Evolutionary conservation across 257 asterid species (phyloP), one percentile per base, ranked within the genome.

Genomic region (Penstemon davidsonii): DNA sequence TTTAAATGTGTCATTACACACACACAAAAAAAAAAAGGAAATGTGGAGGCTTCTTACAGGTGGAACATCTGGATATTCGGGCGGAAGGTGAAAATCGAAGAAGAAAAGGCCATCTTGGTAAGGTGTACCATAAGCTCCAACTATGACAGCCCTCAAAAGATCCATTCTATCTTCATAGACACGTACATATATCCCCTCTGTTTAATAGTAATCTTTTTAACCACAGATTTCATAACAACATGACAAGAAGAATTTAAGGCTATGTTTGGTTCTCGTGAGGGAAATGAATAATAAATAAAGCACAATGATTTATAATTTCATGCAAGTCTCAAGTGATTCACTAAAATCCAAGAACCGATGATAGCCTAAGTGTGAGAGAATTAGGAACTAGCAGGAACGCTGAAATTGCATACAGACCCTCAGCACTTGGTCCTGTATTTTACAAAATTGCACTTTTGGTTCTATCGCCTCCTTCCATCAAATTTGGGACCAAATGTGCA

Each of bases 61-160:
- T 63, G 99, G 98, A 77, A 87, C 87, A 76, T 87, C 90, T 15
- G 99, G 98, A 73, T 89, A 91, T 71, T 94, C 97, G 42, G 85
- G 89, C 64, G 99, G 98, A 73, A 91, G 96, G 82, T 82, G 91
- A 76, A 94, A 91, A 80, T 94, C 98, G 57, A 94, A 94, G 85
- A 94, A 89, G 87, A 94, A 94, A 78, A 94, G 91, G 33, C 99
- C 99, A 68, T 94, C 99, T 73, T 94, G 99, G 81, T 94, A 94
- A 37, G 99, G 99, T 42, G 99, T 91, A 70, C 98, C 99, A 73
- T 91, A 94, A 51, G 99, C 96, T 78, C 99, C 99, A 80, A 94
- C 95, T 60, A 89, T 89, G 76, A 91, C 98, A 11, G 96, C 92
- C 78, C 99, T 94, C 89, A 94, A 71, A 63, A 94, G 96, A 84